Base-by-base conservation (phyloP, 2,329 filamentous ascomycete genomes). In the Sphaerulina musiva region DNA sequence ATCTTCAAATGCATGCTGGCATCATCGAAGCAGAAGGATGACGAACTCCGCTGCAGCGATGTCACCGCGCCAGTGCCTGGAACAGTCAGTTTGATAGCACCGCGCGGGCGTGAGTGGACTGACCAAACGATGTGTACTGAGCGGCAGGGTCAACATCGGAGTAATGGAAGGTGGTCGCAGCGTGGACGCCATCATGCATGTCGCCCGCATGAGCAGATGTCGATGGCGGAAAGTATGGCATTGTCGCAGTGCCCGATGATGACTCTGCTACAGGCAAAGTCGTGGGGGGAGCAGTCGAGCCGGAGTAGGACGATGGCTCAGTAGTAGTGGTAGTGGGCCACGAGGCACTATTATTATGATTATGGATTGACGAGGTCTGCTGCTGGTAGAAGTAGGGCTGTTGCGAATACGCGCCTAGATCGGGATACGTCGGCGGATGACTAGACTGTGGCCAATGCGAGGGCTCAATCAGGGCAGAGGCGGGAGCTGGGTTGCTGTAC, bases 1-100 rank as follows among this genome's bases (percentile, higher is more conserved):
- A 81, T 76, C 62, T 80, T 80, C 58, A 82, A 64, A 51, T 73
- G 72, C 65, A 72, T 69, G 54, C 67, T 75, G 5, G 70, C 71
- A 58, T 71, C 71, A 42, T 76, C 73, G 47, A 63, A 65, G 42
- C 67, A 66, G 51, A 66, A 61, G 5, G 61, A 56, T 6, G 63
- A 62, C 2, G 51, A 31, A 8, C 23, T 36, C 32, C 48, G 20
- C 11, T 38, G 48, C 10, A 51, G 2, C 10, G 48, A n/a, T 38
- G 26, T 31, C 11, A 32, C 14, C n/a, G 26, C 32, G 10, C 32
- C 32, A 14, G 20, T 23, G 17, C 48, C 66, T 76, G 6, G 69
- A 69, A 56, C 70, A 68, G 45, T 76, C 72, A 48, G 59, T 62
- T 62, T 23, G 64, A 64, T 43, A 64, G 55, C 9, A 55, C 50